Evolutionary conservation across 306 rosid genomes (phyloP).

Genomic region (Lathyrus tuberosus): DNA sequence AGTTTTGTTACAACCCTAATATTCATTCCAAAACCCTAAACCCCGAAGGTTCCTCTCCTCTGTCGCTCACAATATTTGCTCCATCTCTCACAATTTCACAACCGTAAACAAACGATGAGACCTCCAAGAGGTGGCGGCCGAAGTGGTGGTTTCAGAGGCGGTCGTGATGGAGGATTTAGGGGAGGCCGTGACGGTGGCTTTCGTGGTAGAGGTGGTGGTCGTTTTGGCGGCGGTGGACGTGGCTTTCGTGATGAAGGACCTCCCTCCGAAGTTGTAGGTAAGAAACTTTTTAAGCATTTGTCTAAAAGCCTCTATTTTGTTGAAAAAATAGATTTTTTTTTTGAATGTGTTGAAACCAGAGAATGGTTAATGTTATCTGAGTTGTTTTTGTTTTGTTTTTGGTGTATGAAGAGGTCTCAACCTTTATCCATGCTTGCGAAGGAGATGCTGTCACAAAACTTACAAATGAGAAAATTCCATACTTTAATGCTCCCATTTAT

Average conservation of each 20-base stretch:
- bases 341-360: background rate
- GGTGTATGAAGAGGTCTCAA: slow-evolving; percentile 69
- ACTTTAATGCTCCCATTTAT: slow-evolving; percentile 91
- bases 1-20: background rate
- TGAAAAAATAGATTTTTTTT: background rate
- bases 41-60: slow-evolving; percentile 10
- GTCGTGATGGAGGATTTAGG: slow-evolving; percentile 61
- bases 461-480: slow-evolving; percentile 81
- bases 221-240: slow-evolving; percentile 50
- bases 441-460: slow-evolving; percentile 96
- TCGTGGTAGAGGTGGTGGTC: slow-evolving; percentile 56
- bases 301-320: background rate
- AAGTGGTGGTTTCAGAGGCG: slow-evolving; percentile 66
- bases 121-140: slow-evolving; percentile 92
- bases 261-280: slow-evolving; percentile 82
- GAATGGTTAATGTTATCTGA: background rate
- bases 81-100: background rate
- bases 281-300: background rate
- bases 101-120: slow-evolving; percentile 49
- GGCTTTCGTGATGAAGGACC: slow-evolving; percentile 96
- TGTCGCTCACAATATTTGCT: background rate
- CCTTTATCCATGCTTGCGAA: slow-evolving; percentile 89
- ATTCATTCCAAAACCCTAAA: slow-evolving; percentile 36
- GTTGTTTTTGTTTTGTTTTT: slow-evolving; percentile 2
- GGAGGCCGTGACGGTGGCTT: slow-evolving; percentile 68